Evolutionary conservation across 805 yeast species (phyloP).

Genomic region (Suhomyces vadensis): DNA sequence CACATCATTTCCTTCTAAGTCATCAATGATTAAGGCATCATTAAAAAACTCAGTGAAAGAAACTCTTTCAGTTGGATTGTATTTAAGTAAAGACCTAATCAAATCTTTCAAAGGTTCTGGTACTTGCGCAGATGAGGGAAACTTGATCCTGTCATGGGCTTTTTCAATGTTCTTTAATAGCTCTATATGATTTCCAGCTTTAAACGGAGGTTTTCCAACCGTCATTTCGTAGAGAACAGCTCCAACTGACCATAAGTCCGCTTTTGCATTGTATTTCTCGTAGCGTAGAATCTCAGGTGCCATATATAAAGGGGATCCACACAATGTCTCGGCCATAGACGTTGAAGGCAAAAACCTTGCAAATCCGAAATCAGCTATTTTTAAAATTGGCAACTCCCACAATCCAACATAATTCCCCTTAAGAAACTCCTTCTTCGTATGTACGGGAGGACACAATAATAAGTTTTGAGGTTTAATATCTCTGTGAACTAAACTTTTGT

Average conservation of each 20-base stretch:
- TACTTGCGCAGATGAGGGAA: slow-evolving; percentile 68
- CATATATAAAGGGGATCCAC: slow-evolving; percentile 98
- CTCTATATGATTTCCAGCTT: slow-evolving; percentile 91
- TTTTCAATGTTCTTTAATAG: slow-evolving; percentile 81
- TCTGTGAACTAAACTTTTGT: slow-evolving; percentile 85
- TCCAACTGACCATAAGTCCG: slow-evolving; percentile 98
- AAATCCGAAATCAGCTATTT: slow-evolving; percentile 97
- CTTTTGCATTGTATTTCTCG: slow-evolving; percentile 95
- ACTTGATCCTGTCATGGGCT: slow-evolving; percentile 72
- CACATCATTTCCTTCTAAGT: slow-evolving; percentile 51
- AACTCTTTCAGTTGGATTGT: slow-evolving; percentile 84
- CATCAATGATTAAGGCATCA: slow-evolving; percentile 62
- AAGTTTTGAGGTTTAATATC: slow-evolving; percentile 94
- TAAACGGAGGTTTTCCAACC: slow-evolving; percentile 94
- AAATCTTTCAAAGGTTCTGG: slow-evolving; percentile 66
- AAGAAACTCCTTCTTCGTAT: slow-evolving; percentile 59
- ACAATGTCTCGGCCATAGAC: slow-evolving; percentile 92
- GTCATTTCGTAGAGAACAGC: slow-evolving; percentile 95
- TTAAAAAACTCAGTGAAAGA: slow-evolving; percentile 85
- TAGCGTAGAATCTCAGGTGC: slow-evolving; percentile 95
- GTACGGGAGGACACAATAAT: slow-evolving; percentile 78
- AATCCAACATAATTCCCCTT: slow-evolving; percentile 66
- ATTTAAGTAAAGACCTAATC: slow-evolving; percentile 73
- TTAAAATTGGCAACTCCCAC: slow-evolving; percentile 86
- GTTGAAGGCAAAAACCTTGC: slow-evolving; percentile 93